These are phyloP conservation scores for Spergularia bocconei DNA, from an alignment of 148 eudicot genomes.

Conservation along the genomic window DNA sequence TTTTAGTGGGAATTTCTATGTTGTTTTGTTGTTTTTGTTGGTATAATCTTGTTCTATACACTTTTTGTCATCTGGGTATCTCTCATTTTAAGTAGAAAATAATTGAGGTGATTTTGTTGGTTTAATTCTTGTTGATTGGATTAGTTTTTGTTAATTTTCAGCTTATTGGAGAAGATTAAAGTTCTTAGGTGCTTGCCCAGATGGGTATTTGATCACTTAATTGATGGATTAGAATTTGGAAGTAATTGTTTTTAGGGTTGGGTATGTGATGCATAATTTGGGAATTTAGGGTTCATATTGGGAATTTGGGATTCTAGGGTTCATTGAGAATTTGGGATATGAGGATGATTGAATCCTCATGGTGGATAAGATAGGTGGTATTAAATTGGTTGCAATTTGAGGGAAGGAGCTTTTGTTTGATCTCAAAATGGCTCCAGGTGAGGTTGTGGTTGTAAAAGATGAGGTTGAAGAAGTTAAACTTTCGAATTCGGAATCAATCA, in stretches of 20 bases:
- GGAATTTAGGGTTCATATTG: background rate
- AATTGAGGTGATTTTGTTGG: background rate
- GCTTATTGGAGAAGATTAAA: conserved; percentile 12
- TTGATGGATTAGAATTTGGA: background rate
- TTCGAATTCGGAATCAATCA: conserved; percentile 32
- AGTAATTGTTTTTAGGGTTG: background rate
- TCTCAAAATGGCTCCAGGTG: conserved; percentile 37
- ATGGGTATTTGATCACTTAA: background rate
- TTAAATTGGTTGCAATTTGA: conserved; percentile 15
- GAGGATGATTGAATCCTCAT: background rate
- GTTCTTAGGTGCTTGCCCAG: background rate
- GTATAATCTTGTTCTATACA: conserved; percentile 4
- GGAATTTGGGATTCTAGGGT: background rate
- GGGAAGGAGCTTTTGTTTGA: conserved; percentile 13
- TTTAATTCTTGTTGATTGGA: conserved; percentile 19
- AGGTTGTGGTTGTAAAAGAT: conserved; percentile 26
- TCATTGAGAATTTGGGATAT: background rate
- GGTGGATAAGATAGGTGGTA: background rate
- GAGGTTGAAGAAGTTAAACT: conserved; percentile 39
- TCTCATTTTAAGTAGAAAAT: background rate
- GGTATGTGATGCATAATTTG: background rate
- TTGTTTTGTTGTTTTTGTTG: background rate
- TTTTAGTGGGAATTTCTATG: background rate
- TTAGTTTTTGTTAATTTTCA: background rate
- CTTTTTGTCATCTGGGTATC: background rate